These are phyloP conservation scores for Saraca asoca DNA, from an alignment of 331 rosid genomes.

Conservation along the genomic window DNA sequence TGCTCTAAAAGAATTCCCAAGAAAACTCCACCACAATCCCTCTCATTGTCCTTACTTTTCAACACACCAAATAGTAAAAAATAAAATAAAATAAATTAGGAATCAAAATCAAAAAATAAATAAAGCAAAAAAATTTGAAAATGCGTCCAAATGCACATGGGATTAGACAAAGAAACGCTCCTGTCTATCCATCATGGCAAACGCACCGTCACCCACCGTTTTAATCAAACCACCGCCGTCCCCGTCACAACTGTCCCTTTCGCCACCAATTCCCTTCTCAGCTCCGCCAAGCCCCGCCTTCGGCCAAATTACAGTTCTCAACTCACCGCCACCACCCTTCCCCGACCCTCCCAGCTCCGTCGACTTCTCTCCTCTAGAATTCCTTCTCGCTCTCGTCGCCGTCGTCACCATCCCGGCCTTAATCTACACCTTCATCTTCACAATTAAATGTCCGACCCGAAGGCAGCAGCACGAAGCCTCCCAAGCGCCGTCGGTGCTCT, in stretches of 20 bases:
- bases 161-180: not conserved
- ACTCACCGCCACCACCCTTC: conserved; percentile 45
- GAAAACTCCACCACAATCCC: conserved; percentile 26
- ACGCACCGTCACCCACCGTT: conserved; percentile 14
- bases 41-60: conserved; percentile 32
- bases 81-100: not conserved
- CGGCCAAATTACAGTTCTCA: conserved; percentile 37
- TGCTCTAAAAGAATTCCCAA: conserved; percentile 30
- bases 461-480: conserved; percentile 38
- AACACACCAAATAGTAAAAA: conserved; percentile 4
- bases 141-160: not conserved
- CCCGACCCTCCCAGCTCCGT: conserved; percentile 45
- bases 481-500: conserved; percentile 4
- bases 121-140: not conserved
- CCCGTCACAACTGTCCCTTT: conserved; percentile 49
- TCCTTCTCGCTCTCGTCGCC: conserved; percentile 74
- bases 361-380: conserved; percentile 76
- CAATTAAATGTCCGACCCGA: conserved; percentile 62
- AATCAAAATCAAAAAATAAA: not conserved
- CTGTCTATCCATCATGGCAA: conserved; percentile 34
- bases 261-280: conserved; percentile 48
- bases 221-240: conserved; percentile 28
- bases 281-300: conserved; percentile 33
- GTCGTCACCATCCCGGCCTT: conserved; percentile 78
- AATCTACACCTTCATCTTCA: conserved; percentile 66